Percentiles rank a stretch among this genome's conserved stretches.
Evolutionary conservation across 2,329 filamentous ascomycete genomes (phyloP).

Genomic region (Cephalotrichum gorgonifer): DNA sequence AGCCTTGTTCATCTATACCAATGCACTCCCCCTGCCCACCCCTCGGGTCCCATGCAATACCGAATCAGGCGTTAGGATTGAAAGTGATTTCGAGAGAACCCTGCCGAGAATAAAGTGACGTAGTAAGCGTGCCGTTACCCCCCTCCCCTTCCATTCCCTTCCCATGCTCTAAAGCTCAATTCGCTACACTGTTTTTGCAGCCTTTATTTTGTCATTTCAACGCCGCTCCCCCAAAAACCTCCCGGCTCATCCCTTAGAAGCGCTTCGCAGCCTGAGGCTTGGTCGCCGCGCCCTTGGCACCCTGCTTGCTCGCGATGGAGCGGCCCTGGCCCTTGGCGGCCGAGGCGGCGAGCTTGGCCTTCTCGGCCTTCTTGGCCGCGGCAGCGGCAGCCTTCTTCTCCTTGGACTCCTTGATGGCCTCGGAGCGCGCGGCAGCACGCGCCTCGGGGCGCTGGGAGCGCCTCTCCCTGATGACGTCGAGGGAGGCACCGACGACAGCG

Average conservation of each 20-base stretch:
- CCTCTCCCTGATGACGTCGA: conserved; percentile 99
- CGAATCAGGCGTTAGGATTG: conserved; percentile 12
- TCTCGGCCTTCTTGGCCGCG: conserved; percentile 96
- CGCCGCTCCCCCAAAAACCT: conserved; percentile 1
- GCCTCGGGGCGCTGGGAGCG: conserved; percentile 90
- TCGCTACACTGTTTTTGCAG: conserved; percentile 5
- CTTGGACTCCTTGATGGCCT: conserved; percentile 96
- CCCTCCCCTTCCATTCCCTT: background rate
- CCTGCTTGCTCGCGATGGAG: conserved; percentile 92
- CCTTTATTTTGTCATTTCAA: conserved; percentile 9
- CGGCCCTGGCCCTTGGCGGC: conserved; percentile 67
- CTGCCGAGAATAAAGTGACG: conserved; percentile 4
- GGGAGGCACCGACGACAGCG: conserved; percentile 96
- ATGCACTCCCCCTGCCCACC: conserved; percentile 16
- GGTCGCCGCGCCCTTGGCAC: conserved; percentile 76
- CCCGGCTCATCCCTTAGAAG: conserved; percentile 39
- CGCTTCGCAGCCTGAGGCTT: conserved; percentile 84
- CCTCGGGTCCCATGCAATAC: conserved; percentile 13
- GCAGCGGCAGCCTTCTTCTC: conserved; percentile 88
- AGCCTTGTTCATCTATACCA: conserved; percentile 26
- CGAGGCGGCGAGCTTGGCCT: conserved; percentile 79
- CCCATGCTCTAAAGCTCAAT: background rate
- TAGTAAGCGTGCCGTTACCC: conserved; percentile 5
- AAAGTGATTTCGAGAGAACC: conserved; percentile 4
- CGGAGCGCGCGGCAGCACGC: conserved; percentile 77